A percentile compares a stretch with the other conserved stretches of the same genome.
Evolutionary conservation across 768 basidiomycete species (phyloP).

Genomic region (Collybia sp.): DNA sequence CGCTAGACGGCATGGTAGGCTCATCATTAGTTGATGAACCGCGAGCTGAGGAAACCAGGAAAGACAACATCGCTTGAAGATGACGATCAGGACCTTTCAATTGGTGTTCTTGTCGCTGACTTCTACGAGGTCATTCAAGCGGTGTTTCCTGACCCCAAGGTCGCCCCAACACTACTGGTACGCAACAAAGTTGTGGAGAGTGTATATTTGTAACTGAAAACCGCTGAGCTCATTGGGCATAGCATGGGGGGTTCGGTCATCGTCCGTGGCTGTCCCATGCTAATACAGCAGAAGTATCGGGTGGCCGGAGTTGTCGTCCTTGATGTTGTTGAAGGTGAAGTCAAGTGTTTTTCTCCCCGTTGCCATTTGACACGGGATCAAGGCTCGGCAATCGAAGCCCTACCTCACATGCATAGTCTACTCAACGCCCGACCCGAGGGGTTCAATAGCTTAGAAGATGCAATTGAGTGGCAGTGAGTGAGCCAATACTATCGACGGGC

Average conservation of each 20-base stretch:
- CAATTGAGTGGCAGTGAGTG: slow-evolving; percentile 94
- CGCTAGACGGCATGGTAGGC: slow-evolving; percentile 82
- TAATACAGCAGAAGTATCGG: slow-evolving; percentile 65
- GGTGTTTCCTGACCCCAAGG: slow-evolving; percentile 60
- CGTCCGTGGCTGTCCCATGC: slow-evolving; percentile 58
- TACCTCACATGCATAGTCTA: slow-evolving; percentile 88
- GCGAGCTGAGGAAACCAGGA: slow-evolving; percentile 32
- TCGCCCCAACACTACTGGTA: slow-evolving; percentile 74
- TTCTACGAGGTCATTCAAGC: slow-evolving; percentile 64
- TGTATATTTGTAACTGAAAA: neutral
- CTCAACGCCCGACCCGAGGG: slow-evolving; percentile 82
- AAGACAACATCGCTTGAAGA: slow-evolving; percentile 50
- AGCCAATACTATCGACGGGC: neutral
- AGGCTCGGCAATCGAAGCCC: slow-evolving; percentile 92
- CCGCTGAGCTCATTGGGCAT: slow-evolving; percentile 77
- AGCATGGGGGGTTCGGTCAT: slow-evolving; percentile 96
- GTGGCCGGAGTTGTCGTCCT: slow-evolving; percentile 77
- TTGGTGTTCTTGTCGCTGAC: slow-evolving; percentile 70
- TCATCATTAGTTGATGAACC: neutral
- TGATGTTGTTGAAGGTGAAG: slow-evolving; percentile 83
- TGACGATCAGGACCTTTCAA: slow-evolving; percentile 57
- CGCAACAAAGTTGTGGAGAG: slow-evolving; percentile 13
- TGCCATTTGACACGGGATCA: neutral
- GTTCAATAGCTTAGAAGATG: slow-evolving; percentile 80
- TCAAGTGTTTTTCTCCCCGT: neutral